Base-by-base conservation (phyloP, 1,284 basidiomycete genomes). In the Irpex rosettiformis region DNA sequence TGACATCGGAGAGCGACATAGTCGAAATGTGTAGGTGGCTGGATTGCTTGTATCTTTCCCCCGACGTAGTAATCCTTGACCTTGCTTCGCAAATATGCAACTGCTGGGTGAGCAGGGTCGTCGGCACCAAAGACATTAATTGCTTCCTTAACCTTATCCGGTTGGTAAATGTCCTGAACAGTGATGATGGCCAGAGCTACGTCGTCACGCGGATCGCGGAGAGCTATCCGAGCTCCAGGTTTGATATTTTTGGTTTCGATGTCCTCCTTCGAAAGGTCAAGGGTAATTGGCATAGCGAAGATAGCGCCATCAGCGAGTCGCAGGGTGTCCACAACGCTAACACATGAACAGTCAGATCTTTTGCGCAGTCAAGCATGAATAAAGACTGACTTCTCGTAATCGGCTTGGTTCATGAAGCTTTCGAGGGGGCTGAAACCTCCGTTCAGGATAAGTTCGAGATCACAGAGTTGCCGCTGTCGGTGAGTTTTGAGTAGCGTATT, bases 381-480 rank as follows among this genome's bases (percentile, higher is more conserved):
- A 21, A 11, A 25, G n/a, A 13, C 56, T 4, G 16, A 91, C 88
- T 86, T 88, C 58, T 82, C 86, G 76, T 97, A 98, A 76, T 98
- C 94, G 58, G 74, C 78, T 78, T 96, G 85, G 74, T 85, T 89
- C 88, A 97, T 87, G 79, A 98, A 98, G 6, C 95, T 95, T 72
- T 97, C 94, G 28, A 98, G 80, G 18, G 95, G 96, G 62, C 94
- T 97, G 79, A 98, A 98, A 18, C 96, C 95, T 60, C 95, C 95
- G 75, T 95, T 97, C 62, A 88, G 81, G 73, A 98, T 93, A 66
- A 98, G 84, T 75, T 98, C 95, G 57, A 98, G 84, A 73, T 97
- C 94, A 73, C 94, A 97, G 47, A 97, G 79, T 83, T 96, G 94
- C 65, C 94, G 91, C 92, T 95, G 67, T 24, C 25, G 42, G 52